A percentile compares a stretch with the other conserved stretches of the same genome.
phyloP scores from a whole-genome alignment of 495 filamentous ascomycete species.

The Penicillium dipodomyicola region DNA sequence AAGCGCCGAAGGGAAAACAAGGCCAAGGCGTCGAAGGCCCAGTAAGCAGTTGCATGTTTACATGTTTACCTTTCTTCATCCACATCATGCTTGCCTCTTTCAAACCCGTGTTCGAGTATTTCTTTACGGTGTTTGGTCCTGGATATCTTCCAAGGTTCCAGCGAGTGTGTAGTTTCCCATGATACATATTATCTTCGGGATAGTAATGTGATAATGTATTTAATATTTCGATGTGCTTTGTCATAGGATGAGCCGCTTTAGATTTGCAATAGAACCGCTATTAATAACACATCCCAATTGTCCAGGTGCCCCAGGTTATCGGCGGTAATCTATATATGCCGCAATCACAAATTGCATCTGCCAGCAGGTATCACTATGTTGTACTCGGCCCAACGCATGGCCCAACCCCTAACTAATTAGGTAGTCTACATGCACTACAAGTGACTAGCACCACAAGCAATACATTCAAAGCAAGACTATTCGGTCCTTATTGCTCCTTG shows the following conservation, averaged over 20 bases:
- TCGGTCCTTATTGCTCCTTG: background rate
- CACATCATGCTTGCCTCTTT: background rate
- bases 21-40: conserved; percentile 55
- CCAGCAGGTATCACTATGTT: too few relatives aligned
- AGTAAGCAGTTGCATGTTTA: conserved; percentile 18
- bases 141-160: background rate
- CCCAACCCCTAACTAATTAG: background rate
- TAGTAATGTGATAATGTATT: conserved; percentile 7
- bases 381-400: too few relatives aligned
- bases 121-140: background rate
- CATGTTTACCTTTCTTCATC: background rate
- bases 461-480: background rate
- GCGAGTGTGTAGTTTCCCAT: background rate
- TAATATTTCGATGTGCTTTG: background rate
- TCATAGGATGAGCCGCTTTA: background rate
- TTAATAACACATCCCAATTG: background rate
- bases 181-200: conserved; percentile 2
- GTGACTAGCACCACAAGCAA: background rate
- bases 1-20: conserved; percentile 82
- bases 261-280: background rate
- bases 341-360: too few relatives aligned
- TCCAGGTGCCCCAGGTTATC: too few relatives aligned
- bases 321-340: too few relatives aligned
- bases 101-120: background rate
- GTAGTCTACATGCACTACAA: background rate